A percentile compares a stretch with the other conserved stretches of the same genome.
phyloP scores from a whole-genome alignment of 2,329 filamentous ascomycete species.

The Fusarium hainanense region DNA sequence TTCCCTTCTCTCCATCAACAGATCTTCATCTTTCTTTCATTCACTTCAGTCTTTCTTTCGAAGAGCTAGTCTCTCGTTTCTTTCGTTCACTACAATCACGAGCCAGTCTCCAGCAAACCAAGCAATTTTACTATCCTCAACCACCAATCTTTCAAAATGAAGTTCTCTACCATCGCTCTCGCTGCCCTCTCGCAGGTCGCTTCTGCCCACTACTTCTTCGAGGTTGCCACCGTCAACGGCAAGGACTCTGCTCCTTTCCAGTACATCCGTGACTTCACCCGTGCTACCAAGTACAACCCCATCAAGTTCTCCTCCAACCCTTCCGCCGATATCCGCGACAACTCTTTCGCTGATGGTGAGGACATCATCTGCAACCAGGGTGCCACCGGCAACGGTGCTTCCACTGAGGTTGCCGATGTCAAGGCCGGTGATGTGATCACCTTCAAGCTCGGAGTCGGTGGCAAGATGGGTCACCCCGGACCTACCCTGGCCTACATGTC shows the following conservation, averaged over 20 bases:
- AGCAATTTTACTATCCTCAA: slow-evolving; percentile 22
- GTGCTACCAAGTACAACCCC: slow-evolving; percentile 28
- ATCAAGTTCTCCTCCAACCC: slow-evolving; percentile 33
- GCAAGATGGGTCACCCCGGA: slow-evolving; percentile 18
- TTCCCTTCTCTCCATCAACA: slow-evolving; percentile 16
- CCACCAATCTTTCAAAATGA: slow-evolving; percentile 23
- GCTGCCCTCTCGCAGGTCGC: slow-evolving; percentile 27
- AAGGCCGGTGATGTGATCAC: slow-evolving; percentile 26
- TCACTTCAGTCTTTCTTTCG: slow-evolving; percentile 33
- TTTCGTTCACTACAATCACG: slow-evolving; percentile 27
- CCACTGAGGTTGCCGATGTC: slow-evolving; percentile 14
- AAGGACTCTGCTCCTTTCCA: slow-evolving; percentile 16
- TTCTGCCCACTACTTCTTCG: slow-evolving; percentile 28
- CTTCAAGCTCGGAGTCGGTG: slow-evolving; percentile 24
- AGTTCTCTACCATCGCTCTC: slow-evolving; percentile 20
- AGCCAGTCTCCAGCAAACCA: slow-evolving; percentile 29
- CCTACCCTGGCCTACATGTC: slow-evolving; percentile 30
- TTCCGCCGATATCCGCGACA: slow-evolving; percentile 20
- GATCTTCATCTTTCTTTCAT: slow-evolving; percentile 33
- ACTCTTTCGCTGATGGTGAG: slow-evolving; percentile 24
- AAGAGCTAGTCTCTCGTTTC: slow-evolving; percentile 33
- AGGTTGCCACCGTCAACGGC: slow-evolving; percentile 13
- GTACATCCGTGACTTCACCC: slow-evolving; percentile 30
- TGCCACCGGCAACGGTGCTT: neutral
- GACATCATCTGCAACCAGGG: slow-evolving; percentile 29